Evolutionary conservation across 2,329 filamentous ascomycete species (phyloP).

Genomic region (Diaporthe sp.): DNA sequence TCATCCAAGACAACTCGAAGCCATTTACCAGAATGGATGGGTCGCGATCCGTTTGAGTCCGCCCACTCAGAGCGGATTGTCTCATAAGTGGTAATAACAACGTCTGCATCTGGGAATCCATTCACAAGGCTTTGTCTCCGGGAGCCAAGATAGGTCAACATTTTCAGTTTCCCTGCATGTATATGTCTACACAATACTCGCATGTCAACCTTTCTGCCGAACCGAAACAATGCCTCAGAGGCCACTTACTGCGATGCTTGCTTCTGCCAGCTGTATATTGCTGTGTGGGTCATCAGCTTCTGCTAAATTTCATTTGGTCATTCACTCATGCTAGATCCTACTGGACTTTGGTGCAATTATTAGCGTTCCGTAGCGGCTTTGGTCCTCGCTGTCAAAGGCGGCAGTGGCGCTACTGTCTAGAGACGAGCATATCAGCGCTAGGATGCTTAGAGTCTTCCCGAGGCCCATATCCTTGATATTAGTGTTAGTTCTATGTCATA

Average conservation of each 20-base stretch:
- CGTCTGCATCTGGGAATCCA: slow-evolving; percentile 43
- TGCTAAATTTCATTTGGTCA: too few species aligned
- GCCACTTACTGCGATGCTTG: neutral
- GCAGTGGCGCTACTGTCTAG: neutral
- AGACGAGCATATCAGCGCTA: slow-evolving; percentile 14
- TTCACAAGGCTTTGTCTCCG: slow-evolving; percentile 33
- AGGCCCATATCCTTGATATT: neutral
- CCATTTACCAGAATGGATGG: slow-evolving; percentile 43
- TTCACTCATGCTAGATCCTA: neutral
- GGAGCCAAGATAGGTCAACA: slow-evolving; percentile 41
- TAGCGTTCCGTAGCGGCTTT: neutral
- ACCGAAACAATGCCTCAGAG: neutral
- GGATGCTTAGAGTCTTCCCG: slow-evolving; percentile 18
- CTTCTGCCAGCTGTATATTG: neutral
- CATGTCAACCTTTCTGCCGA: neutral
- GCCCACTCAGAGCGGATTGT: slow-evolving; percentile 46
- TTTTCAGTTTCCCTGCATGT: neutral
- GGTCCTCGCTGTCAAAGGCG: neutral
- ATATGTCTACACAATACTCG: neutral
- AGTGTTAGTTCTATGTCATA: neutral
- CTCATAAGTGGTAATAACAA: slow-evolving; percentile 49
- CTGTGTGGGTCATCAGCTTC: neutral
- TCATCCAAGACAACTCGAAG: slow-evolving; percentile 54
- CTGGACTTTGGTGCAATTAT: neutral
- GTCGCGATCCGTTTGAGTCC: neutral